These are phyloP conservation scores for Myrica gale DNA, from an alignment of 306 rosid genomes.

Conservation along the genomic window DNA sequence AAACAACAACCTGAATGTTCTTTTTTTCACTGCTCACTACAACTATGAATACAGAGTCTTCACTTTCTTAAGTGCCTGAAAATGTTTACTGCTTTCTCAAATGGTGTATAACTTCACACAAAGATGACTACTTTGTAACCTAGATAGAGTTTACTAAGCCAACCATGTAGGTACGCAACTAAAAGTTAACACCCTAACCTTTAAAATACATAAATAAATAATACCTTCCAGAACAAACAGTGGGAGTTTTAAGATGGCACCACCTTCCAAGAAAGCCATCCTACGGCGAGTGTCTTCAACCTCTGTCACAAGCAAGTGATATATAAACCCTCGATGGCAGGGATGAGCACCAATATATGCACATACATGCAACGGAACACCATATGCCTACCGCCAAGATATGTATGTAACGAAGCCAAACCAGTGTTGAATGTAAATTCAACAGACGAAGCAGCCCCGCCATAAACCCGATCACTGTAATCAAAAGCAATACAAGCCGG, in stretches of 20 bases:
- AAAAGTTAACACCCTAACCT: not conserved
- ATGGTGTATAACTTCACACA: not conserved
- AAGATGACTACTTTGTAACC: not conserved
- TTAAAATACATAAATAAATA: not conserved
- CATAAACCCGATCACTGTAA: conserved; percentile 34
- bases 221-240: conserved; percentile 80
- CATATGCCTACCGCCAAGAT: conserved; percentile 75
- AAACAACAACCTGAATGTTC: not conserved
- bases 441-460: conserved; percentile 27
- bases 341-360: not conserved
- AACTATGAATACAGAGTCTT: not conserved
- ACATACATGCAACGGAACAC: conserved; percentile 3
- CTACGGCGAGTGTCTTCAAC: conserved; percentile 90
- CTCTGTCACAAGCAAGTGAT: conserved; percentile 45
- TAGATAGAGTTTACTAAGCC: not conserved
- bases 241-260: conserved; percentile 64
- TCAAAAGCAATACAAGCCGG: conserved; percentile 20
- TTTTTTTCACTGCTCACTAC: not conserved
- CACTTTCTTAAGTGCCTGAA: not conserved
- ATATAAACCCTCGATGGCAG: not conserved
- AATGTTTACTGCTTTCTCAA: not conserved
- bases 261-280: conserved; percentile 76
- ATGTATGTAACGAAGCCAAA: conserved; percentile 72
- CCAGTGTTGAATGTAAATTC: conserved; percentile 51
- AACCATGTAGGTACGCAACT: not conserved